phyloP scores from a whole-genome alignment of 805 yeast genomes.

The Kockiozyma suomiensis region DNA sequence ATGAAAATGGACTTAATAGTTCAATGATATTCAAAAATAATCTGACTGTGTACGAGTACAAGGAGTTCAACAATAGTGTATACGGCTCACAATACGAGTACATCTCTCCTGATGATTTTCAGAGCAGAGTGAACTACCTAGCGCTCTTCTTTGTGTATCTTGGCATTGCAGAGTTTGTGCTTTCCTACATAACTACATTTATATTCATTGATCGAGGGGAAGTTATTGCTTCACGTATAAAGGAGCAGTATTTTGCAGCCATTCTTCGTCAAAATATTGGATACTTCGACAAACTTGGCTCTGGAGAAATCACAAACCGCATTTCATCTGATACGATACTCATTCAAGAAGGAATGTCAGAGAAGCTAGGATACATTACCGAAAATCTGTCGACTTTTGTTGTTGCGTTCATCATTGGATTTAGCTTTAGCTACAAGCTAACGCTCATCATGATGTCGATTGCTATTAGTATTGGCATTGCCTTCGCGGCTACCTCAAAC shows the following conservation, averaged over 20 bases:
- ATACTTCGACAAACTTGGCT: conserved; percentile 47
- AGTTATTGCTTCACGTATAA: conserved; percentile 45
- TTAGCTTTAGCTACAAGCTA: conserved; percentile 45
- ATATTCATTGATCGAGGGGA: conserved; percentile 48
- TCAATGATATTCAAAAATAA: neutral
- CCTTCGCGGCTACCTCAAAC: conserved; percentile 37
- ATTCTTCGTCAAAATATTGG: conserved; percentile 47
- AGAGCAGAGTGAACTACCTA: neutral
- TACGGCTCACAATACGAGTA: neutral
- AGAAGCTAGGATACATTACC: conserved; percentile 45
- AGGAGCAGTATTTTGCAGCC: conserved; percentile 43
- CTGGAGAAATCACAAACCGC: conserved; percentile 48
- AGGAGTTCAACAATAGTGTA: neutral
- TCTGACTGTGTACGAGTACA: neutral
- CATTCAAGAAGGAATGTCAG: conserved; percentile 49
- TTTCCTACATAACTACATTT: conserved; percentile 41
- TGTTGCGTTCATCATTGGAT: conserved; percentile 44
- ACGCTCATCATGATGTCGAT: conserved; percentile 43
- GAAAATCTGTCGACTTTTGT: conserved; percentile 45
- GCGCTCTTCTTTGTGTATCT: conserved; percentile 41
- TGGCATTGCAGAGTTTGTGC: conserved; percentile 42
- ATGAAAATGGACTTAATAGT: conserved; percentile 1
- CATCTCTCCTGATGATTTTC: conserved; percentile 4
- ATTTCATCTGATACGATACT: conserved; percentile 47
- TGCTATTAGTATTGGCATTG: conserved; percentile 39